phyloP scores from a whole-genome alignment of 225 moss, liverwort and hornwort genomes.

The Pseudisothecium myosuroides region DNA sequence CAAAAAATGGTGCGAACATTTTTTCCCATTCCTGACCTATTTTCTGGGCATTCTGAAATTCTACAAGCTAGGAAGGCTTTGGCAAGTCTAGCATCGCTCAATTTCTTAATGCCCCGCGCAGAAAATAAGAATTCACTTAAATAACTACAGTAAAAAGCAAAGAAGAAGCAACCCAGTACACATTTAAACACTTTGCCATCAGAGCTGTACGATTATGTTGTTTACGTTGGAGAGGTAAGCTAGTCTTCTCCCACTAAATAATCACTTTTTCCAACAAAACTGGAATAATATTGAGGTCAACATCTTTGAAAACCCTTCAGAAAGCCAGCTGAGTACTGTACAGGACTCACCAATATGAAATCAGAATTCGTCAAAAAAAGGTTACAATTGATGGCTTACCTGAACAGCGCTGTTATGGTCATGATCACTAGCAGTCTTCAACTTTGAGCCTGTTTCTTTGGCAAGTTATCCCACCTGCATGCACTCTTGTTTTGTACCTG shows the following conservation, averaged over 20 bases:
- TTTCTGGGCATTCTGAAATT: constrained; percentile 23
- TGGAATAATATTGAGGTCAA: not conserved
- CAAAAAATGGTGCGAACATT: constrained; percentile 59
- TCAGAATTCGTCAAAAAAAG: not conserved
- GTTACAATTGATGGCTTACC: no score
- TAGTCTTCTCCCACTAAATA: not conserved
- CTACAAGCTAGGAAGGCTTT: constrained; percentile 80
- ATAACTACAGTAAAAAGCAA: not conserved
- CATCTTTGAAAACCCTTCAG: not conserved
- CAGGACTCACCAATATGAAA: not conserved
- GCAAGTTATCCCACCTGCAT: constrained; percentile 89
- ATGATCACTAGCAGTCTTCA: constrained; percentile 4
- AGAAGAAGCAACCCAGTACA: not conserved
- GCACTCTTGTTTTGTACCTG: constrained; percentile 83
- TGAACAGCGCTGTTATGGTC: constrained; percentile 50
- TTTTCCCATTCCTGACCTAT: constrained; percentile 75
- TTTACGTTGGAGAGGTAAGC: not conserved
- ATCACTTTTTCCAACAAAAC: not conserved
- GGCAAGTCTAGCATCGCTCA: constrained; percentile 91
- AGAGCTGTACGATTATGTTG: not conserved
- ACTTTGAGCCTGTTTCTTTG: constrained; percentile 57
- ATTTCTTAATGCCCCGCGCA: constrained; percentile 55
- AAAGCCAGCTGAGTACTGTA: not conserved
- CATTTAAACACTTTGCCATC: not conserved
- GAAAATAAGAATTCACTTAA: not conserved